Percentiles rank a stretch among this genome's conserved stretches.
phyloP scores from a whole-genome alignment of 768 basidiomycete species.

The Tricholoma sp. region DNA sequence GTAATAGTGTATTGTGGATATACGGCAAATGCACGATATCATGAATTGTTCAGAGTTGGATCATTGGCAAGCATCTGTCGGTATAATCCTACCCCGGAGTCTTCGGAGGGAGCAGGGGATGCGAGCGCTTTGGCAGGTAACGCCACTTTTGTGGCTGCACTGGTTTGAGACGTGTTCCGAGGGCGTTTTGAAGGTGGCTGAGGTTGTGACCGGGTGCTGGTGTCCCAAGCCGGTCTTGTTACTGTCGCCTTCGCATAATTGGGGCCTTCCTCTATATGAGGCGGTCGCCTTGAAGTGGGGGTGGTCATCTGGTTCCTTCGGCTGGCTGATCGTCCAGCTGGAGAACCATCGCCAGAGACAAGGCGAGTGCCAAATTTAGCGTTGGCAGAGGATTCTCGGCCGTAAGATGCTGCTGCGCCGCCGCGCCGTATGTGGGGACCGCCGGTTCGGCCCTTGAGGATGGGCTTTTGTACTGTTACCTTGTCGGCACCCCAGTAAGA shows the following conservation, averaged over 20 bases:
- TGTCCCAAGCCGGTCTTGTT: constrained; percentile 71
- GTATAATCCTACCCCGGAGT: constrained; percentile 82
- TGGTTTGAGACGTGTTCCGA: constrained; percentile 71
- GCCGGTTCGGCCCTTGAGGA: constrained; percentile 44
- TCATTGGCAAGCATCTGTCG: constrained; percentile 77
- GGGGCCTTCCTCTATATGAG: constrained; percentile 57
- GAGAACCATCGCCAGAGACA: constrained; percentile 54
- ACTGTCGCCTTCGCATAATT: constrained; percentile 66
- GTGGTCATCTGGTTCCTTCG: constrained; percentile 51
- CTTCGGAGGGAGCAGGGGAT: constrained; percentile 74
- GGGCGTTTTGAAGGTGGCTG: constrained; percentile 48
- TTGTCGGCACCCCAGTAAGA: constrained; percentile 93
- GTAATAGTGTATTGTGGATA: constrained; percentile 18
- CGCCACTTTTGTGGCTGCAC: constrained; percentile 46
- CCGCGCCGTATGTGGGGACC: constrained; percentile 38
- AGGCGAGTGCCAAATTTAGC: constrained; percentile 90
- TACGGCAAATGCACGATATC: constrained; percentile 21
- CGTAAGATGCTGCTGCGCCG: constrained; percentile 51
- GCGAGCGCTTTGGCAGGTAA: constrained; percentile 40
- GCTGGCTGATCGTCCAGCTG: constrained; percentile 51
- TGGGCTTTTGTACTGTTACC: constrained; percentile 78
- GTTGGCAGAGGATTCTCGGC: constrained; percentile 79
- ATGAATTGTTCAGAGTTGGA: constrained; percentile 52
- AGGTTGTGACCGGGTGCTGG: constrained; percentile 45
- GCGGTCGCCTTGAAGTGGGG: constrained; percentile 38